These are phyloP conservation scores for Syncephalastrum racemosum DNA, from an alignment of 371 early-diverging fungal species.

Conservation along the genomic window DNA sequence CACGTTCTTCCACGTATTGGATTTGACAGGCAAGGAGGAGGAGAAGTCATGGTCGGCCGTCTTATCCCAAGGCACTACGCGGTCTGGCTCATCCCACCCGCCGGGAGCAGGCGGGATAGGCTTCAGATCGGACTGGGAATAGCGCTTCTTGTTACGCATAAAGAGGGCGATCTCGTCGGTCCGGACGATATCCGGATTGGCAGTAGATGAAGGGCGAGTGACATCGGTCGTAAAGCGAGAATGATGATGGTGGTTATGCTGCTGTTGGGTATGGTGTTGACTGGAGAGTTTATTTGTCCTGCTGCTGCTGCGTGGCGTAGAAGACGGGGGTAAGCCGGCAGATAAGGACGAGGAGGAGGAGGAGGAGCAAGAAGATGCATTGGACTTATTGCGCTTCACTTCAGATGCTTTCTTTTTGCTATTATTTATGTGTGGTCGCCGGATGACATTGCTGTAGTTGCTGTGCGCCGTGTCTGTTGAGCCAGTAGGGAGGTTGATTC, in stretches of 20 bases:
- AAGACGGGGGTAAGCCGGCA: too few species aligned
- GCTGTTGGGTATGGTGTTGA: not conserved
- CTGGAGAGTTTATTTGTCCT: too few species aligned
- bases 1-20: constrained; percentile 7
- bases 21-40: constrained; percentile 13
- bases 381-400: too few species aligned
- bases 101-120: constrained; percentile 27
- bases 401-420: not conserved
- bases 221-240: constrained; percentile 3
- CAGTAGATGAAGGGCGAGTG: not conserved
- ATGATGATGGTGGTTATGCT: constrained; percentile 6
- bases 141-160: constrained; percentile 27
- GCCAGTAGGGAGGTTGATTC: not conserved
- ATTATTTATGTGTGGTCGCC: not conserved
- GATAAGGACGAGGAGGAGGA: too few species aligned
- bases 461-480: too few species aligned
- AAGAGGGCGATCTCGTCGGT: constrained; percentile 28
- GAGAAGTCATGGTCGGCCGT: constrained; percentile 18
- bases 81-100: constrained; percentile 30
- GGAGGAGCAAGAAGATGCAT: too few species aligned
- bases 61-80: constrained; percentile 23
- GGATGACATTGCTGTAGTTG: not conserved
- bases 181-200: constrained; percentile 2
- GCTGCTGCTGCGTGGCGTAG: too few species aligned
- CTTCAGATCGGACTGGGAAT: constrained; percentile 14